Evolutionary conservation across 352 stramenopile genomes (phyloP), one percentile per base, ranked within the genome.

Genomic region (Phytophthora uliginosa): DNA sequence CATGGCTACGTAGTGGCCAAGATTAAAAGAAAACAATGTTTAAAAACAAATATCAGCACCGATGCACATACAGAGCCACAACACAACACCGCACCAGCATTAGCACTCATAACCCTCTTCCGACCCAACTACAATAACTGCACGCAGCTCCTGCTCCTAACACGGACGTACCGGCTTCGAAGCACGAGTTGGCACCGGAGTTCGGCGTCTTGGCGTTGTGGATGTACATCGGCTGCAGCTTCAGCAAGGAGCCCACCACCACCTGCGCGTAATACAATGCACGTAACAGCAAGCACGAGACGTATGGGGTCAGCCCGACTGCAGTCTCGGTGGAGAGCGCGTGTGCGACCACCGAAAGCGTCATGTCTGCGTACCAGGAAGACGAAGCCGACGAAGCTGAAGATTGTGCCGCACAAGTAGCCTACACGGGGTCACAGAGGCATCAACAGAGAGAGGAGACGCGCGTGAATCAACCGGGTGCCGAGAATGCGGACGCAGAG

Each of bases 321-420:
- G 42, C 42, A 42, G 34, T 64, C 17, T n/a, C 33, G 26, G 50
- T 13, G 8, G 26, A 50, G 34, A 28, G 45, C n/a, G 40, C 24
- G 38, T 42, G 2, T 45, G 63, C 28, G 54, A 69, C 26, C 42
- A 66, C 34, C 40, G 56, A 59, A 57, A 77, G 28, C 33, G 54
- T 52, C 53, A 70, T 31, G 17, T 59, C 58, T 56, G 24, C 24
- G 36, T 64, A 95, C 88, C 77, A 94, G 71, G 74, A 95, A 95
- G 67, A 94, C 81, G 71, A 90, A 91, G 36, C 89, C 89, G 0
- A 83, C 67, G 64, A 95, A 95, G 63, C 73, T 85, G 71, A 95
- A 91, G 63, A 94, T 94, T 50, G 86, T 87, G 65, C 86, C 88
- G 48, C 84, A 92, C 31, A 95, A 75, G 63, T 91, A 93, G 40